A percentile compares a stretch with the other conserved stretches of the same genome.
Evolutionary conservation across 768 basidiomycete species (phyloP).

Genomic region (Serendipita indica): DNA sequence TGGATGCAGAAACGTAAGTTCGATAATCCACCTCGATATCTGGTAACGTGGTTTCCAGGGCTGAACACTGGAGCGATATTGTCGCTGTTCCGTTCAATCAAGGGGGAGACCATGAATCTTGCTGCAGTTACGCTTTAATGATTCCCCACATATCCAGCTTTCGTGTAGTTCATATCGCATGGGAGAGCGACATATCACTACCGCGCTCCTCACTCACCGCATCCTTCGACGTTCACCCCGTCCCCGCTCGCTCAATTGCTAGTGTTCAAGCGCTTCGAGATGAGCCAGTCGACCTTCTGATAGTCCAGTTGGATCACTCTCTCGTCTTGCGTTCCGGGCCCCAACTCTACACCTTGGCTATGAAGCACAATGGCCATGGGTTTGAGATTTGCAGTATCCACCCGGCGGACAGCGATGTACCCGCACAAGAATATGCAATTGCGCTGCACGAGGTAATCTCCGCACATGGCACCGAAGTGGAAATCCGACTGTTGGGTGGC

Average conservation of each 20-base stretch:
- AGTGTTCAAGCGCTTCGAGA: constrained; percentile 49
- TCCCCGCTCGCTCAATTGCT: constrained; percentile 37
- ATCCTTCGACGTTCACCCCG: constrained; percentile 18
- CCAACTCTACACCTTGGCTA: constrained; percentile 16
- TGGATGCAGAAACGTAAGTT: constrained; percentile 38
- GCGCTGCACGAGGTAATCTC: no score
- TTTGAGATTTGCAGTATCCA: no score
- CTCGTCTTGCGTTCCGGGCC: constrained; percentile 38
- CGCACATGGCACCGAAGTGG: no score
- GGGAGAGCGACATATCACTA: constrained; percentile 29
- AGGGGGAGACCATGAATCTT: constrained; percentile 40
- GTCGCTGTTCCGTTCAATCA: constrained; percentile 47
- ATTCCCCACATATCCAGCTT: constrained; percentile 38
- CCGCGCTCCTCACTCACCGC: constrained; percentile 18
- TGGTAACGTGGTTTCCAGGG: constrained; percentile 17
- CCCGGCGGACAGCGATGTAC: no score
- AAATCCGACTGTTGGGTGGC: no score
- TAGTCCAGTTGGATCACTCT: constrained; percentile 40
- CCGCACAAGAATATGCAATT: no score
- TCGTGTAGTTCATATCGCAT: constrained; percentile 30
- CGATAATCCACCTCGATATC: constrained; percentile 10
- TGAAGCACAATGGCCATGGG: constrained; percentile 24
- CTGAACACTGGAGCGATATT: constrained; percentile 32
- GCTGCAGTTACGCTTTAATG: constrained; percentile 41
- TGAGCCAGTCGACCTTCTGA: constrained; percentile 51